phyloP scores from a whole-genome alignment of 2,329 filamentous ascomycete species.

The Cladosporium sp. region DNA sequence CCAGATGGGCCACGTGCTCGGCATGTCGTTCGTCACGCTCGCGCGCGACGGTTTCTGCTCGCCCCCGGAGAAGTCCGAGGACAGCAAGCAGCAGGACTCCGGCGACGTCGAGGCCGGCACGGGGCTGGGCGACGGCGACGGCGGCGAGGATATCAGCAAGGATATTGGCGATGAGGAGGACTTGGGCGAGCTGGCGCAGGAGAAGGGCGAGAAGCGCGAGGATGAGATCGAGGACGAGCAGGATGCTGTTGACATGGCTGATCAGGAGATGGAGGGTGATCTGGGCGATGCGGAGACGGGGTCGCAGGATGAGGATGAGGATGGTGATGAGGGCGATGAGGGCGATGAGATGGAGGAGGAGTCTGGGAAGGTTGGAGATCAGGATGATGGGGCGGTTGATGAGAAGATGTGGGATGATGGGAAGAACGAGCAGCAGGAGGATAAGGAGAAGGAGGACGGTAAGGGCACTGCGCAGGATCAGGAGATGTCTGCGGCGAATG shows the following conservation, averaged over 20 bases:
- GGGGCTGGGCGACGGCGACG: slow-evolving; percentile 89
- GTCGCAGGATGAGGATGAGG: slow-evolving; percentile 57
- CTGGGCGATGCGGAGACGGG: slow-evolving; percentile 55
- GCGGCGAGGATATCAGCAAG: slow-evolving; percentile 95
- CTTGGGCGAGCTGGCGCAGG: slow-evolving; percentile 81
- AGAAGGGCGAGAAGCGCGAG: slow-evolving; percentile 49
- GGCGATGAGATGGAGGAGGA: slow-evolving; percentile 59
- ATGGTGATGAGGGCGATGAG: slow-evolving; percentile 41
- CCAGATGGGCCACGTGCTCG: slow-evolving; percentile 70
- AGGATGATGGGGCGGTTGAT: slow-evolving; percentile 69
- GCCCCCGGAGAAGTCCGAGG: slow-evolving; percentile 65
- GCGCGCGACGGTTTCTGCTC: slow-evolving; percentile 85
- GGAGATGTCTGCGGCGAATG: slow-evolving; percentile 39
- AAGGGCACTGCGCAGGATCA: slow-evolving; percentile 45
- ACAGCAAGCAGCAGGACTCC: slow-evolving; percentile 33
- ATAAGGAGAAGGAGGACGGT: slow-evolving; percentile 63
- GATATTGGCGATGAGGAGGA: slow-evolving; percentile 93
- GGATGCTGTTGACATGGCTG: slow-evolving; percentile 85
- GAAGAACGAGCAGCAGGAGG: slow-evolving; percentile 73
- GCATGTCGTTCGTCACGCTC: slow-evolving; percentile 71
- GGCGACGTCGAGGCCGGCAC: slow-evolving; percentile 87
- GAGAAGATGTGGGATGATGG: slow-evolving; percentile 98
- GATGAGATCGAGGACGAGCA: slow-evolving; percentile 69
- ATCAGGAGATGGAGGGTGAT: slow-evolving; percentile 85
- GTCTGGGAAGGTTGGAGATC: slow-evolving; percentile 71